Evolutionary conservation across 2,329 filamentous ascomycete species (phyloP), one percentile per base, ranked within the genome.

Genomic region (Dichotomopilus funicola): DNA sequence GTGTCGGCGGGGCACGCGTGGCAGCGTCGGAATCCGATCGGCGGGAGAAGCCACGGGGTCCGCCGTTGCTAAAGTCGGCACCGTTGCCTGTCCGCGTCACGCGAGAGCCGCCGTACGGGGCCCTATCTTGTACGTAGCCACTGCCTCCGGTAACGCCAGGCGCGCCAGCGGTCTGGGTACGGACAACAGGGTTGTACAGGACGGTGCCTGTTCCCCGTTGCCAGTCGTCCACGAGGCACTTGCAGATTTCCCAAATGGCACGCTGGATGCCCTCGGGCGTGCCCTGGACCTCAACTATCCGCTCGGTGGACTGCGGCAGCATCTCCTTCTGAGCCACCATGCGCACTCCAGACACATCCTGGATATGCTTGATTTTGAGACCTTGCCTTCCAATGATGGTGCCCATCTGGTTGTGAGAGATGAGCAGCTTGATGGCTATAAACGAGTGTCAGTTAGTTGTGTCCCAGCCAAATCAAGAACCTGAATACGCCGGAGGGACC

Each of bases 251-350:
- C 94, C 94, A 97, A 54, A 96, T 81, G 60, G 94, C 92, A 70
- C 91, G 91, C 74, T 96, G 91, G 66, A 99, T 95, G 58, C 92
- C 91, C 54, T 95, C 91, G 12, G 94, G 91, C 13, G 88, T 92
- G 64, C 94, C 94, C 71, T 96, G 91, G 46, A 99, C 87, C 71
- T 99, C 94, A 62, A 99, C 94, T 65, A 99, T 91, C 62, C 94
- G 88, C 78, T 99, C 94, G 37, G 94, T 99, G 5, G 94, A 99
- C 73, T 99, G 94, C 38, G 94, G 94, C 6, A 99, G 85, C 94
- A 99, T 99, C 68, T 99, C 94, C 76, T 99, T 99, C 74, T 99
- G 94, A 42, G 94, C 94, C 49, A 99, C 91, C 94, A 99, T 99
- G 69, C 94, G 91, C 57, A 97, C 94, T 62, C 91, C 91, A 5